Base-by-base conservation (phyloP, 495 filamentous ascomycete species). In the Tuber microsphaerosporum region DNA sequence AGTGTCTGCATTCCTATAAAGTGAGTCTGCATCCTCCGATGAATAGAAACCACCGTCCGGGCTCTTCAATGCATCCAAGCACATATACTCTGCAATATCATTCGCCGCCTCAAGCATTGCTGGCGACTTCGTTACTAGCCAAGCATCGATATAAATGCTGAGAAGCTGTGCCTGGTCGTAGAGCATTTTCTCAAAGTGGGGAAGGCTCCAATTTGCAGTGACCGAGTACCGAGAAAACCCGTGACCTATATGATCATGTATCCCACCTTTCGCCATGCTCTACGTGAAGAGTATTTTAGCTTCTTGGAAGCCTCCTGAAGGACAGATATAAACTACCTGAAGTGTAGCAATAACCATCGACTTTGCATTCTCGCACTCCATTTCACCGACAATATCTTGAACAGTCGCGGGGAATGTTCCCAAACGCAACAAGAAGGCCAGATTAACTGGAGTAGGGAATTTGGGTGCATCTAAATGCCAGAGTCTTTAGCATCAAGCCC, bases 131-230 rank as follows among this genome's bases (percentile, higher is more conserved):
- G 89, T 90, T 8, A 92, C 84, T 17, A 94, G 87, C 86, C 93
- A 98, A 0, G 92, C 94, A 81, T 98, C 94, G 9, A 97, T 87
- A 81, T 96, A 99, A 37, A 93, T 88, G 76, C 92, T 88, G 20
- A 99, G 84, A 19, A 99, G 88, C 76, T 97, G 91, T 12, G 92
- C 93, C 79, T 99, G 94, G 82, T 98, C 96, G 74, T 94, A 94
- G 4, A 97, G 89, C 93, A 99, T 97, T 87, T 99, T 99, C 84
- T 99, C 95, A 81, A 99, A 99, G 81, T 97, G 94, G 39, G 95
- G 95, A 61, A 99, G 84, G 73, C 89, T 90, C 95, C 95, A 99
- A 83, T 97, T 91, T 41, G 88, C 85, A 9, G 95, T 98, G 10
- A 97, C 91, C 51, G 93, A 96, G 79, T 97, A 97, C 70, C 95